Evolutionary conservation across 306 rosid species (phyloP).

Genomic region (Fagus crenata): DNA sequence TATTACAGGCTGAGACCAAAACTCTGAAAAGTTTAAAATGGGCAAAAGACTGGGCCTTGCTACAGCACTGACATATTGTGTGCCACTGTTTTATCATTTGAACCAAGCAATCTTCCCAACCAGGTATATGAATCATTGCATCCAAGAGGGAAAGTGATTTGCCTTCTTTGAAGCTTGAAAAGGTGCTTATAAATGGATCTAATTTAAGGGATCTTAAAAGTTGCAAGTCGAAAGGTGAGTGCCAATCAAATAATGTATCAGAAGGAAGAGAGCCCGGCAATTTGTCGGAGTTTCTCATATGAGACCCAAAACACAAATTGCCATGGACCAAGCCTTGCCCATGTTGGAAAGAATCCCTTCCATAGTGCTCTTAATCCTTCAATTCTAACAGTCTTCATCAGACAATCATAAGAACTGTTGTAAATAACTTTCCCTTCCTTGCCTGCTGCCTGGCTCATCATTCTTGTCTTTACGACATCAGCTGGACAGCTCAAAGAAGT

Average conservation of each 20-base stretch:
- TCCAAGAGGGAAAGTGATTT: neutral
- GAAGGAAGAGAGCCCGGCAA: constrained; percentile 84
- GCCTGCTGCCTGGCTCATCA: constrained; percentile 71
- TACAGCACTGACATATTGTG: neutral
- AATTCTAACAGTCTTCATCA: constrained; percentile 71
- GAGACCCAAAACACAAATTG: constrained; percentile 96
- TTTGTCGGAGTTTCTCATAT: constrained; percentile 72
- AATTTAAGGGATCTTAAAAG: neutral
- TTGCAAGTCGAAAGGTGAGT: neutral
- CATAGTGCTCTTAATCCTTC: constrained; percentile 82
- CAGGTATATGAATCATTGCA: neutral
- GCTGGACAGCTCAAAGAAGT: constrained; percentile 89
- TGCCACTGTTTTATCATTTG: neutral
- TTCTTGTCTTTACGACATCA: constrained; percentile 90
- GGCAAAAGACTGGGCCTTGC: neutral
- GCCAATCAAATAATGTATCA: neutral
- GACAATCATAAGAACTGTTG: constrained; percentile 63
- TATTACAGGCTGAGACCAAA: neutral
- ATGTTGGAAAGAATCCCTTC: constrained; percentile 94
- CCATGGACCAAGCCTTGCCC: constrained; percentile 97
- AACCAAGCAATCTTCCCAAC: no score
- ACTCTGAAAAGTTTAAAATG: neutral
- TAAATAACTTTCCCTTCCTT: constrained; percentile 53
- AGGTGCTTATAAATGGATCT: neutral
- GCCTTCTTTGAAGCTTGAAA: neutral